These are phyloP conservation scores for Penicillium glabrum DNA, from an alignment of 2,329 filamentous ascomycete genomes.

Conservation along the genomic window DNA sequence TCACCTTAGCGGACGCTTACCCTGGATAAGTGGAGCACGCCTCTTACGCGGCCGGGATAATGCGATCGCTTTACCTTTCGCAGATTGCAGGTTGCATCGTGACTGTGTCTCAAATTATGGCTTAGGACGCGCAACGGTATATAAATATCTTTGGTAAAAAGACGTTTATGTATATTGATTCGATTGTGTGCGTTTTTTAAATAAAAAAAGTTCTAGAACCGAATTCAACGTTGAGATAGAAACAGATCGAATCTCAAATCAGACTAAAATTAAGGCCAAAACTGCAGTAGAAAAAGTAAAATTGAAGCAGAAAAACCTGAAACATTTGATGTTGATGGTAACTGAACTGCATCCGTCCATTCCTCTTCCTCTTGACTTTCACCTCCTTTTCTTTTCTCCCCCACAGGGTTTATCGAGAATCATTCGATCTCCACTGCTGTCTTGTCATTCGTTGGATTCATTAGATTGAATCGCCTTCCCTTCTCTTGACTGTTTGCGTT, in stretches of 20 bases:
- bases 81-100: neutral
- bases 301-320: neutral
- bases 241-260: neutral
- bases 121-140: neutral
- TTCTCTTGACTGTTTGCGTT: constrained; percentile 1
- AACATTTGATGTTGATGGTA: neutral
- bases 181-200: too few species aligned
- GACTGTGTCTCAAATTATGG: neutral
- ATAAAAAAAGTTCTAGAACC: too few species aligned
- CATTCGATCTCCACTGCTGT: neutral
- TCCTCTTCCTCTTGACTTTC: constrained; percentile 18
- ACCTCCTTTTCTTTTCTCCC: neutral
- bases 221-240: neutral
- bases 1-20: constrained; percentile 1
- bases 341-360: constrained; percentile 23
- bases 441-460: neutral
- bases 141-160: neutral
- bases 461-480: neutral
- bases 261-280: neutral
- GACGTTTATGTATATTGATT: neutral
- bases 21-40: constrained; percentile 15
- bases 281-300: neutral
- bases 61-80: neutral
- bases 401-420: neutral
- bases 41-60: constrained; percentile 20